phyloP scores from a whole-genome alignment of 208 protist genomes.

The Novymonas esmeraldas region DNA sequence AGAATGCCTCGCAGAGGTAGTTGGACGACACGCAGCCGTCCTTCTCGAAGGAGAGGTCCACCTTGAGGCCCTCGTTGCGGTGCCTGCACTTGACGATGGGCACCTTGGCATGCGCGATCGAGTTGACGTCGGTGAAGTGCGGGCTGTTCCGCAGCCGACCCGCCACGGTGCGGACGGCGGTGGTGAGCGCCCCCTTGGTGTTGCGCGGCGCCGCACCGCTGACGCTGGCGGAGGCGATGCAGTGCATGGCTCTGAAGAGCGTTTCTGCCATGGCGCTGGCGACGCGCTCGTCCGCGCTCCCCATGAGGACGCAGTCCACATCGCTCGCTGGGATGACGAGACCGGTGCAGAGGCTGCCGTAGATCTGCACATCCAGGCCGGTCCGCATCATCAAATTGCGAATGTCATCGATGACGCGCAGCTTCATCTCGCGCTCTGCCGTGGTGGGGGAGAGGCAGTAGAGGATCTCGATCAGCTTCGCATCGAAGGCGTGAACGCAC shows the following conservation, averaged over 20 bases:
- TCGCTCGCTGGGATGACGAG: constrained; percentile 80
- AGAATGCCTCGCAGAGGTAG: constrained; percentile 76
- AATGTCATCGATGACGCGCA: constrained; percentile 55
- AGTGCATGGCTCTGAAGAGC: constrained; percentile 16
- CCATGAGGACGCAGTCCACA: constrained; percentile 73
- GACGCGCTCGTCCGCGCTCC: constrained; percentile 11
- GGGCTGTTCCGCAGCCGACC: constrained; percentile 46
- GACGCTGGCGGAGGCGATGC: constrained; percentile 9
- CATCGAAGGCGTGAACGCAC: constrained; percentile 38
- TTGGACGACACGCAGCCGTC: constrained; percentile 62
- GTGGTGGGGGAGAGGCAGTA: constrained; percentile 39
- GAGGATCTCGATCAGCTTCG: constrained; percentile 53
- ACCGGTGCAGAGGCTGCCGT: constrained; percentile 81
- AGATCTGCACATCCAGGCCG: constrained; percentile 57
- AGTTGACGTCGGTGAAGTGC: constrained; percentile 37
- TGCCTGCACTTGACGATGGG: constrained; percentile 86
- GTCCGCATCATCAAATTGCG: constrained; percentile 24
- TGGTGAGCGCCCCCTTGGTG: constrained; percentile 19
- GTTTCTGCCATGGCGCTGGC: constrained; percentile 9
- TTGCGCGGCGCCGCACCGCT: constrained; percentile 11
- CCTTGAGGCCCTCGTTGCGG: constrained; percentile 31
- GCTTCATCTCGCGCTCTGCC: constrained; percentile 27
- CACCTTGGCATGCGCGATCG: constrained; percentile 71
- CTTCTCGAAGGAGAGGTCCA: constrained; percentile 79
- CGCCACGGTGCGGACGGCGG: constrained; percentile 44